A percentile compares a stretch with the other conserved stretches of the same genome.
phyloP scores from a whole-genome alignment of 176 grass and related monocot species.

The Thinopyrum elongatum region DNA sequence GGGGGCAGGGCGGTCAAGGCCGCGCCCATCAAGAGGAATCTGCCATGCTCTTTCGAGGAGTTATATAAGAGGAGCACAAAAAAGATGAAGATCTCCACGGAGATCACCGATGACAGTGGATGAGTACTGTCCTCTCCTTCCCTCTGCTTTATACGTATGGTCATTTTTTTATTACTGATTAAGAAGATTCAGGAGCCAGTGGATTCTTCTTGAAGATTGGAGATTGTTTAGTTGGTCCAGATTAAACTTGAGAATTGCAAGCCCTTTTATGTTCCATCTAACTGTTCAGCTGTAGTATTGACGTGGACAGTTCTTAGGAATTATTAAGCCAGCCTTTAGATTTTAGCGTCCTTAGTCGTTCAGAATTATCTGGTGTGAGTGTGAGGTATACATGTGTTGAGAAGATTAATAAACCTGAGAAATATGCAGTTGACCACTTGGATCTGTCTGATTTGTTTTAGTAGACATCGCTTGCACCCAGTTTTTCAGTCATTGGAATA shows the following conservation, averaged over 20 bases:
- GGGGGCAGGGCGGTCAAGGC: slow-evolving; percentile 55
- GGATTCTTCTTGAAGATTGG: background rate
- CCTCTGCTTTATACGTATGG: background rate
- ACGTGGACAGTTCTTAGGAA: too few relatives aligned
- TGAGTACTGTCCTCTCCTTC: background rate
- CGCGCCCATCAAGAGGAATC: slow-evolving; percentile 60
- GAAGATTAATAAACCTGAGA: too few relatives aligned
- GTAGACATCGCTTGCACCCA: background rate
- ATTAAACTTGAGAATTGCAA: background rate
- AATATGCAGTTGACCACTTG: background rate
- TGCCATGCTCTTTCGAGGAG: slow-evolving; percentile 84
- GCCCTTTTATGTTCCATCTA: too few relatives aligned
- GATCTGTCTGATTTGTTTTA: background rate
- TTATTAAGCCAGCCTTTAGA: too few relatives aligned
- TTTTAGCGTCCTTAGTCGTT: too few relatives aligned
- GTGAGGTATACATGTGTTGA: background rate
- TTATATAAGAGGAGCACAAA: slow-evolving; percentile 89
- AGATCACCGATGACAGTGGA: slow-evolving; percentile 82
- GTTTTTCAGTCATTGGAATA: background rate
- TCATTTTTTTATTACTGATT: background rate
- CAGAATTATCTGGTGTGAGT: too few relatives aligned
- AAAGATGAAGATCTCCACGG: slow-evolving; percentile 94
- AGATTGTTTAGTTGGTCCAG: background rate
- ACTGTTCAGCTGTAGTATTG: too few relatives aligned
- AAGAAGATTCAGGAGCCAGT: background rate